Percentiles rank a stretch among this genome's conserved stretches.
Conservation (phyloP, 805 yeast genomes). For the Zygosaccharomyces kombuchaensis region DNA sequence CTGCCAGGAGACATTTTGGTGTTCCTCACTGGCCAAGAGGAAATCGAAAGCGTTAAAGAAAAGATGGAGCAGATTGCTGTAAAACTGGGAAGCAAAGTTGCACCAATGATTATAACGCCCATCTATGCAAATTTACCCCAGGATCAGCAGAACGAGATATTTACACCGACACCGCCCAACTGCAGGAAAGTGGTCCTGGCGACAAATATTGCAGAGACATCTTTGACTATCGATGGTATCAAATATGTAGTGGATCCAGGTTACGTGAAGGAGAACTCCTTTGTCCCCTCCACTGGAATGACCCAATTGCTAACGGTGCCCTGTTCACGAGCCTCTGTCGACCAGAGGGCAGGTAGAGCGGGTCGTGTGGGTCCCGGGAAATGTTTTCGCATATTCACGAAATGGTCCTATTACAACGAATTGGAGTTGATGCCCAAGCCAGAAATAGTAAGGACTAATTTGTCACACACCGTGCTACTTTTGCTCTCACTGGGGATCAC, state of each 20-base stretch:
- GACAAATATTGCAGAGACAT: constrained; percentile 96
- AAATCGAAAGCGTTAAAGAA: constrained; percentile 79
- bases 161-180: constrained; percentile 79
- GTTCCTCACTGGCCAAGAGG: constrained; percentile 94
- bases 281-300: constrained; percentile 83
- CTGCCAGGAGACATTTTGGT: constrained; percentile 82
- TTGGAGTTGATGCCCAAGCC: constrained; percentile 79
- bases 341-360: constrained; percentile 96
- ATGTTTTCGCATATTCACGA: constrained; percentile 85
- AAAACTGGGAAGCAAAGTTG: constrained; percentile 56
- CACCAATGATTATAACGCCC: constrained; percentile 69
- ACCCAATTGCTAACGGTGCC: constrained; percentile 82
- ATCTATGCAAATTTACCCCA: constrained; percentile 89
- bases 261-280: constrained; percentile 86
- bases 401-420: constrained; percentile 63
- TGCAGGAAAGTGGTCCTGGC: constrained; percentile 87
- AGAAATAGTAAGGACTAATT: constrained; percentile 82
- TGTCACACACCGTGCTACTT: constrained; percentile 69
- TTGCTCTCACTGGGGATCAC: constrained; percentile 80
- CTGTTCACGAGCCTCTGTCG: constrained; percentile 92
- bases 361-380: constrained; percentile 97
- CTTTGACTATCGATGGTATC: constrained; percentile 94
- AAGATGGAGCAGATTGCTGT: constrained; percentile 59
- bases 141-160: constrained; percentile 74
- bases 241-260: constrained; percentile 94